phyloP scores from a whole-genome alignment of 306 rosid genomes.

The Acmispon strigosus region DNA sequence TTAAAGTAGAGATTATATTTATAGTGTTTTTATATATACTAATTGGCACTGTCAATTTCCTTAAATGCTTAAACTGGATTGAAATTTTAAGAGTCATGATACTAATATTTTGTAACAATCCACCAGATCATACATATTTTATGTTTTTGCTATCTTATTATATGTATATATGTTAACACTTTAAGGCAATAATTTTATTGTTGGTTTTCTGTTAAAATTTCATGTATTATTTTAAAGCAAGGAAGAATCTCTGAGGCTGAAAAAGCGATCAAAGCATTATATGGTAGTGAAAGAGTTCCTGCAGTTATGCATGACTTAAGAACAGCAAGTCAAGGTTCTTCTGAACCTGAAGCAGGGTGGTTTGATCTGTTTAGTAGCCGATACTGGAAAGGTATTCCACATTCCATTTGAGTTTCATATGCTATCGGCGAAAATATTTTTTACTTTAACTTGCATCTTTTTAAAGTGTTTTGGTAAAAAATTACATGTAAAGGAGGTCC shows the following conservation, averaged over 20 bases:
- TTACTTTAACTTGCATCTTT: not conserved
- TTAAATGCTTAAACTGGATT: not conserved
- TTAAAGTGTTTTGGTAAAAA: not conserved
- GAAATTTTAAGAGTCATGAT: not conserved
- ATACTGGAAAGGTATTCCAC: constrained; percentile 70
- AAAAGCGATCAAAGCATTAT: constrained; percentile 59
- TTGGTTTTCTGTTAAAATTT: constrained; percentile 14
- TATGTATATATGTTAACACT: not conserved
- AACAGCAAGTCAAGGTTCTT: constrained; percentile 66
- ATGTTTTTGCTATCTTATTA: not conserved
- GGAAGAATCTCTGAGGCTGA: constrained; percentile 78
- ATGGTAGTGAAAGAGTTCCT: constrained; percentile 77
- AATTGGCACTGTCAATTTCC: not conserved
- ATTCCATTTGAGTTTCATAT: not conserved
- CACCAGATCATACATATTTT: not conserved
- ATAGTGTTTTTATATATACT: not conserved
- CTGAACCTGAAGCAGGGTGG: constrained; percentile 97
- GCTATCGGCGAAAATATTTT: not conserved
- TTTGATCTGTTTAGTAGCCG: constrained; percentile 89
- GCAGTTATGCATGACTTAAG: constrained; percentile 59
- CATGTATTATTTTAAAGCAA: constrained; percentile 55
- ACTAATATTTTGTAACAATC: not conserved
- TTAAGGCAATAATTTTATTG: constrained; percentile 5
- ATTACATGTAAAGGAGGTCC: not conserved
- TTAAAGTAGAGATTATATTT: not conserved